Evolutionary conservation across 805 yeast species (phyloP), one percentile per base, ranked within the genome.

Genomic region (Clavispora vitiphila): DNA sequence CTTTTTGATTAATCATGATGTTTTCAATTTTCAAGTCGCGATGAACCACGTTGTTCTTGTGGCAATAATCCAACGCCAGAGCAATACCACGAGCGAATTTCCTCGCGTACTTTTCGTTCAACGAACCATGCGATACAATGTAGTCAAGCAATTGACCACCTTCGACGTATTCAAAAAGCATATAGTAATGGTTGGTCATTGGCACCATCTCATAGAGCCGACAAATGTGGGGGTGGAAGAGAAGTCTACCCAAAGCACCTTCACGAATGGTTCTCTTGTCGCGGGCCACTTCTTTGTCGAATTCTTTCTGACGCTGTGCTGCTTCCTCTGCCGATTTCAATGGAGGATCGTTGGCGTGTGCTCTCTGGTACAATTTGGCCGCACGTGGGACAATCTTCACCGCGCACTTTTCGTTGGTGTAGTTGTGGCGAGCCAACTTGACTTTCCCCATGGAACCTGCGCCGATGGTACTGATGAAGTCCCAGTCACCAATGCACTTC

Each of bases 371-470:
- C 8, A 83, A 67, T 52, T 80, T 83, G 5, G 88, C 83, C 6
- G 96, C 96, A 52, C 95, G 71, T 20, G 96, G 95, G 29, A 91
- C 93, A 41, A 91, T 90, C 61, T 91, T 91, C 21, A 91, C 90
- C 0, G 95, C 95, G 65, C 96, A 91, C 11, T 87, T 74, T 53
- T 86, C 90, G 46, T 77, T 78, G 1, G 96, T 87, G 26, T 79
- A 64, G 50, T 85, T 78, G 66, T 90, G 96, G 55, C 80, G 82
- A 1, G 98, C 98, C 30, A 93, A 71, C 65, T 93, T 93, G 38
- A 93, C 99, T 62, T 91, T 95, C 44, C 99, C 99, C 99, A 93
- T 93, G 0, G 96, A 88, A 3, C 99, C 99, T 2, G 98, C 96
- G 34, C 99, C 99, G 35, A 93, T 86, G 2, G 96, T 89, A 63